Conservation (phyloP, 768 basidiomycete species). For the Trametes maxima region DNA sequence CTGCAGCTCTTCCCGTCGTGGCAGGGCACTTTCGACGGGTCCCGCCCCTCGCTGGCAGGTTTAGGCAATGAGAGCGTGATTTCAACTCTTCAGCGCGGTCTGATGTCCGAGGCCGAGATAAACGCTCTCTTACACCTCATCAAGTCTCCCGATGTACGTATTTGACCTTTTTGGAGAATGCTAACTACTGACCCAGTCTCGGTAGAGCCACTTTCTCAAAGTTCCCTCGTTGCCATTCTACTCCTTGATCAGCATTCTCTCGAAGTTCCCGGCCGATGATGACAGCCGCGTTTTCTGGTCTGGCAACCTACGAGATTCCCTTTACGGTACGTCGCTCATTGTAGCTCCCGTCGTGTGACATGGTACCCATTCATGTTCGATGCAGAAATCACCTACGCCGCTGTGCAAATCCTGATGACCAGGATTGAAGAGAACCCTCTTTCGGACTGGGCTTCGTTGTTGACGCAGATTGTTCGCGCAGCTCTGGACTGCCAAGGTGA, state of each 20-base stretch:
- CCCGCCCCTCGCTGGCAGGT: constrained; percentile 66
- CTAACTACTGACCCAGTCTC: background rate
- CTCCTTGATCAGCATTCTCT: constrained; percentile 70
- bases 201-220: constrained; percentile 84
- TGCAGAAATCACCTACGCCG: constrained; percentile 46
- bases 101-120: constrained; percentile 70
- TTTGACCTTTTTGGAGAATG: background rate
- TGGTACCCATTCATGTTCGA: background rate
- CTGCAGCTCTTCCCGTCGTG: constrained; percentile 78
- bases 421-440: constrained; percentile 43
- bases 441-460: constrained; percentile 43
- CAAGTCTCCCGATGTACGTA: constrained; percentile 72
- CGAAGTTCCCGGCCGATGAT: constrained; percentile 76
- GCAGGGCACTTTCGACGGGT: constrained; percentile 74
- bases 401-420: constrained; percentile 60
- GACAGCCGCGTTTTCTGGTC: constrained; percentile 82
- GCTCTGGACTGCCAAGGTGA: constrained; percentile 62
- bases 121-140: constrained; percentile 69
- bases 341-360: background rate
- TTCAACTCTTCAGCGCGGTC: constrained; percentile 60
- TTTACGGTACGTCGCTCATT: constrained; percentile 52
- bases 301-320: constrained; percentile 55
- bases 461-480: constrained; percentile 46
- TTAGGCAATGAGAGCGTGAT: constrained; percentile 60
- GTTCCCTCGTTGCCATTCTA: constrained; percentile 82